Base-by-base conservation (phyloP, 306 rosid genomes). In the Cicer arietinum region DNA sequence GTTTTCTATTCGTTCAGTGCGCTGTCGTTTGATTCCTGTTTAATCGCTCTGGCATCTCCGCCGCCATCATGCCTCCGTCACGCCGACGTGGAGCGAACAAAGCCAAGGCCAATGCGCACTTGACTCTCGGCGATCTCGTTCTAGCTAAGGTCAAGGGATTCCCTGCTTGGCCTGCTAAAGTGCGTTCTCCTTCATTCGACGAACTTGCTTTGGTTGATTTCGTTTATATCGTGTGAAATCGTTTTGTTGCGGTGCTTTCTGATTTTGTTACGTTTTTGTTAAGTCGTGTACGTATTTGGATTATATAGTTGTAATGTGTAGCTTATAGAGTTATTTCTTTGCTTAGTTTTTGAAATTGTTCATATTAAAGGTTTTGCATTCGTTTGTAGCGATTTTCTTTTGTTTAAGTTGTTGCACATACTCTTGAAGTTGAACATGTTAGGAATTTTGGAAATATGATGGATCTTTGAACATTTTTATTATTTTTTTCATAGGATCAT, bases 81-180 rank as follows among this genome's bases (percentile, higher is more conserved):
- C 76, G 81, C 45, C 82, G 89, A 73, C 98, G 97, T 81, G 92
- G 88, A 84, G 85, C 86, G 68, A 86, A 71, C 81, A 94, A 89
- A 86, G 89, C 79, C 44, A 89, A 84, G 84, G 88, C 79, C 45
- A 89, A 83, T 81, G 81, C 83, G 53, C 76, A 88, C 83, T 72
- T 94, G 84, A 86, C 82, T 35, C 77, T 89, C 51, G 98, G 98
- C 58, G 97, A 91, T 94, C 98, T 94, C 48, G 97, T 94, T 18
- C 98, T 94, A 3, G 98, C 98, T 22, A 94, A 86, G 91, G 96
- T 94, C 81, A 94, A 94, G 89, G 98, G 97, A 13, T 90, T 81
- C 79, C 97, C 97, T 5, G 77, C 84, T 64, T 91, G 97, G 98
- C 98, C 98, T 35, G 98, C 97, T 50, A 87, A 83, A 93, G 98